A percentile compares a stretch with the other conserved stretches of the same genome.
Conservation (phyloP, 2,329 filamentous ascomycete species). For the Cladophialophora immunda region DNA sequence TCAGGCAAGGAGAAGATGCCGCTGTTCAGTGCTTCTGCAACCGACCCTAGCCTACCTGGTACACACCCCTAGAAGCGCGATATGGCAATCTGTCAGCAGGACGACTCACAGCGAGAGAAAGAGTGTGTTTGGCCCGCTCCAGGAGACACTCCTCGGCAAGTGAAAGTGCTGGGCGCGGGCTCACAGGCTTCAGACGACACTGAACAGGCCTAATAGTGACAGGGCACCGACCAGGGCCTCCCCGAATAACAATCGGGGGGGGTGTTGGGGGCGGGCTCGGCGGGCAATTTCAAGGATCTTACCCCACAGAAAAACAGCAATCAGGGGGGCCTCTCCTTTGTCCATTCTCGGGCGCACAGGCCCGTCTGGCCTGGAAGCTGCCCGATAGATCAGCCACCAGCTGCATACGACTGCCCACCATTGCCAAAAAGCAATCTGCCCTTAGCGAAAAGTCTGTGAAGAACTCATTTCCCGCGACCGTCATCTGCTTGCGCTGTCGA, state of each 20-base stretch:
- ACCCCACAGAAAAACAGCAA: neutral
- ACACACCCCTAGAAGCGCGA: neutral
- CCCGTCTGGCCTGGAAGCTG: neutral
- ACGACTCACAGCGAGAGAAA: neutral
- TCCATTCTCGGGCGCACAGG: no score
- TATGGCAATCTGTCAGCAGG: neutral
- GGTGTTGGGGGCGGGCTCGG: neutral
- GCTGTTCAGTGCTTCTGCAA: neutral
- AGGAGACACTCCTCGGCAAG: constrained; percentile 2
- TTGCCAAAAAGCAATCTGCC: constrained; percentile 3
- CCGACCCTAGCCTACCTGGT: neutral
- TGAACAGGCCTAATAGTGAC: neutral
- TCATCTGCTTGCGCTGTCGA: neutral
- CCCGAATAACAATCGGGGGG: neutral
- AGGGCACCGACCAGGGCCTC: neutral
- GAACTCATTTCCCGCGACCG: neutral
- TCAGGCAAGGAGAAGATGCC: neutral
- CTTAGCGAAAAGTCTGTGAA: neutral
- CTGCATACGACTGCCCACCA: no score
- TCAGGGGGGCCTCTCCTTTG: no score
- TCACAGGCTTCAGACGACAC: neutral
- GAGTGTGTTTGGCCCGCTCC: neutral
- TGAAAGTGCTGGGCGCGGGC: neutral
- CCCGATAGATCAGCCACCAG: neutral
- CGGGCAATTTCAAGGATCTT: constrained; percentile 4